Conservation (phyloP, 352 stramenopile species). For the Phytophthora tubulina region DNA sequence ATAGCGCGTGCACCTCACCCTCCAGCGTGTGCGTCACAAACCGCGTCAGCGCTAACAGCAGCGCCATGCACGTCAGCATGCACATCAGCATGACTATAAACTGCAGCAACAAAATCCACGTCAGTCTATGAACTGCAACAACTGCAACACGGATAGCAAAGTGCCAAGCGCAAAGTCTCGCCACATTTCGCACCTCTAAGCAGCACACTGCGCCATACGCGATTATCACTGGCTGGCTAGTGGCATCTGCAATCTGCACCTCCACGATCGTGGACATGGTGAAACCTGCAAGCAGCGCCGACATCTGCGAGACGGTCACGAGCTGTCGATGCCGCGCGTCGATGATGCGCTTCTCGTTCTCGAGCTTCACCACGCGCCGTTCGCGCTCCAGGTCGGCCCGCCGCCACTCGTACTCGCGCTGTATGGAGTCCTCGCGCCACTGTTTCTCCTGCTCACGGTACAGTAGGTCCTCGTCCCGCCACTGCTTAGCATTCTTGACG, state of each 20-base stretch:
- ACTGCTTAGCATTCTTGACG: slow-evolving; percentile 86
- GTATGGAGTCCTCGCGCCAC: slow-evolving; percentile 78
- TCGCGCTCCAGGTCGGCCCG: slow-evolving; percentile 76
- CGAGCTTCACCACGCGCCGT: slow-evolving; percentile 76
- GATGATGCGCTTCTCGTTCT: slow-evolving; percentile 86
- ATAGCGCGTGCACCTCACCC: slow-evolving; percentile 65
- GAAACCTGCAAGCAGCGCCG: slow-evolving; percentile 72
- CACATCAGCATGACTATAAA: slow-evolving; percentile 85
- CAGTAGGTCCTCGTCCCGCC: slow-evolving; percentile 79
- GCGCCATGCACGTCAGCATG: slow-evolving; percentile 75
- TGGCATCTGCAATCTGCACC: slow-evolving; percentile 56
- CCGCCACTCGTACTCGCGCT: slow-evolving; percentile 74
- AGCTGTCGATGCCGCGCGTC: slow-evolving; percentile 79
- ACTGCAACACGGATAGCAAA: slow-evolving; percentile 9
- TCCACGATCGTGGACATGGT: slow-evolving; percentile 84
- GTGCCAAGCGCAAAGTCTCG: background rate
- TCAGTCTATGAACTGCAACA: slow-evolving; percentile 17
- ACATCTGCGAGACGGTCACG: slow-evolving; percentile 70
- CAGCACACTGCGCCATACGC: slow-evolving; percentile 68
- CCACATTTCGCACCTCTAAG: slow-evolving; percentile 50
- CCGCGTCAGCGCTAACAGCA: slow-evolving; percentile 77
- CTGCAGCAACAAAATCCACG: slow-evolving; percentile 37
- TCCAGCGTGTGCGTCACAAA: slow-evolving; percentile 83
- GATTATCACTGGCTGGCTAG: slow-evolving; percentile 58
- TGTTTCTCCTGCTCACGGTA: slow-evolving; percentile 82